Conservation (phyloP, 169 alveolate species). For the Plasmodium inui region DNA sequence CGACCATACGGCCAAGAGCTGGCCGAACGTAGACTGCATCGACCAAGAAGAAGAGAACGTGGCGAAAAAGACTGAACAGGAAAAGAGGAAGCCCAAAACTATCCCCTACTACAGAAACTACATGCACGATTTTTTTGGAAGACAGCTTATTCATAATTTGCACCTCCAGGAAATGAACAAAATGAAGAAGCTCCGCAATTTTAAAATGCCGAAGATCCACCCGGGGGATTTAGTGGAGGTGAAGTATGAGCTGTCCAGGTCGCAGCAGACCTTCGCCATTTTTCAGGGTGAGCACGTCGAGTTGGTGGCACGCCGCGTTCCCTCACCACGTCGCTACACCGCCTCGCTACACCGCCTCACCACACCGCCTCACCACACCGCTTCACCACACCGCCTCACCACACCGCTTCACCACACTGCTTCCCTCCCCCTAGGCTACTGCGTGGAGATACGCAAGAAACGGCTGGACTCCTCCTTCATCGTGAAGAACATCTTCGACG, state of each 20-base stretch:
- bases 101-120: constrained; percentile 70
- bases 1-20: constrained; percentile 52
- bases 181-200: constrained; percentile 81
- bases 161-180: constrained; percentile 82
- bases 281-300: constrained; percentile 78
- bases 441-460: constrained; percentile 81
- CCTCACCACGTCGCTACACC: background rate
- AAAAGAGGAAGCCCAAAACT: constrained; percentile 33
- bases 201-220: constrained; percentile 77
- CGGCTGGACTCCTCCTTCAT: constrained; percentile 85
- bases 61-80: background rate
- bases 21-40: constrained; percentile 71
- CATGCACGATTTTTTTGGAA: constrained; percentile 74
- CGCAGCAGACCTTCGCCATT: constrained; percentile 87
- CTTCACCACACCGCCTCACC: background rate
- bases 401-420: background rate
- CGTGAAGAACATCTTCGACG: constrained; percentile 86
- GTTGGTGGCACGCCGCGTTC: background rate
- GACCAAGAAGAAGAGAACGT: constrained; percentile 60
- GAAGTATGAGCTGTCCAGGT: constrained; percentile 85
- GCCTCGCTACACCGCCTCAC: background rate
- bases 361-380: background rate
- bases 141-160: constrained; percentile 81
- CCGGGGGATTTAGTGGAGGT: constrained; percentile 86
- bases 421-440: constrained; percentile 78